These are phyloP conservation scores for Ogataea thermomethanolica DNA, from an alignment of 805 yeast genomes.

Conservation along the genomic window DNA sequence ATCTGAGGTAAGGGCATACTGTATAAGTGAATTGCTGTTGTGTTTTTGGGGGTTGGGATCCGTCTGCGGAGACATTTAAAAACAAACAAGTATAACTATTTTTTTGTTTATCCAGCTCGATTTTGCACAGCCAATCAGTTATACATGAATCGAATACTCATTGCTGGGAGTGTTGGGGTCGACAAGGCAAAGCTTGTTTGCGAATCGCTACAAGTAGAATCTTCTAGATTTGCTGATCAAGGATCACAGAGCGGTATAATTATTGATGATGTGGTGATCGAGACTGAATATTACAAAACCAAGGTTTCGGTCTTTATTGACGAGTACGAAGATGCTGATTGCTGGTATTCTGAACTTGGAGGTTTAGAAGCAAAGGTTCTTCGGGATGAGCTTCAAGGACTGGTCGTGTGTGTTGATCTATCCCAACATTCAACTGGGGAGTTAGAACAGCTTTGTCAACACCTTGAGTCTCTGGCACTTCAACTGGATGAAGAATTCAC, in stretches of 20 bases:
- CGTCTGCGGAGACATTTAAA: constrained; percentile 1
- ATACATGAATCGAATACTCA: constrained; percentile 38
- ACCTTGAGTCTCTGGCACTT: constrained; percentile 20
- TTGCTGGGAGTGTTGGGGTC: constrained; percentile 42
- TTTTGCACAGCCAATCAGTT: constrained; percentile 6
- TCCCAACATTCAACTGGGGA: neutral
- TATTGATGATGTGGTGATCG: constrained; percentile 20
- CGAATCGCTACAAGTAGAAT: constrained; percentile 23
- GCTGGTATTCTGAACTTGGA: constrained; percentile 41
- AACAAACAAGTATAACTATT: constrained; percentile 1
- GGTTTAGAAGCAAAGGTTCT: constrained; percentile 39
- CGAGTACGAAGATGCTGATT: constrained; percentile 32
- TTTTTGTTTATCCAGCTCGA: constrained; percentile 3
- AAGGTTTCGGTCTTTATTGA: constrained; percentile 30
- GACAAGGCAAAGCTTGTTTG: constrained; percentile 36
- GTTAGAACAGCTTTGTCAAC: constrained; percentile 13
- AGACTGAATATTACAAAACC: constrained; percentile 29
- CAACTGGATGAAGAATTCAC: constrained; percentile 26
- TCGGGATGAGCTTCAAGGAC: constrained; percentile 44
- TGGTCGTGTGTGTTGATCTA: constrained; percentile 40
- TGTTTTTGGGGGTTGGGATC: constrained; percentile 2
- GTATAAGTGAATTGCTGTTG: constrained; percentile 24
- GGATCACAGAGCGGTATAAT: neutral
- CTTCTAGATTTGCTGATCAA: constrained; percentile 16
- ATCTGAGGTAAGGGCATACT: constrained; percentile 48